Conservation (phyloP, 1,139 yeast genomes). For the Taphrina wiesneri region DNA sequence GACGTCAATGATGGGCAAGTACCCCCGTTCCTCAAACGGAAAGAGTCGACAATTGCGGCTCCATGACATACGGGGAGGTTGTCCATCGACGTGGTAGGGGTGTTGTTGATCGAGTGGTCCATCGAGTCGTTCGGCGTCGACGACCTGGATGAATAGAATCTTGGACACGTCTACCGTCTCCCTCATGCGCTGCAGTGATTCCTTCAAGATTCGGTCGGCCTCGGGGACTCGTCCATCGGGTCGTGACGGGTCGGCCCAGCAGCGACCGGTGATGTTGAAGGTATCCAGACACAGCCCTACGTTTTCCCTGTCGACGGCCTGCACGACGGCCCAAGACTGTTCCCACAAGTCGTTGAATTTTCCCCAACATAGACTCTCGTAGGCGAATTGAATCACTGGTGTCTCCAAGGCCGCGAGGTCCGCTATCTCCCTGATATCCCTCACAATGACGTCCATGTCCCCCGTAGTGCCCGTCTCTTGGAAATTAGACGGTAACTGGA, state of each 20-base stretch:
- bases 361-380: slow-evolving; percentile 35
- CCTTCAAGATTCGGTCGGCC: not conserved
- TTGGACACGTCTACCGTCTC: slow-evolving; percentile 21
- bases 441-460: slow-evolving; percentile 23
- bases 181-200: slow-evolving; percentile 4
- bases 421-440: slow-evolving; percentile 31
- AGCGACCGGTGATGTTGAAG: slow-evolving; percentile 33
- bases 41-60: slow-evolving; percentile 2
- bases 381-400: slow-evolving; percentile 30
- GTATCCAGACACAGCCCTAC: slow-evolving; percentile 35
- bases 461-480: slow-evolving; percentile 21
- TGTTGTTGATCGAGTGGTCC: not conserved
- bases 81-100: slow-evolving; percentile 4
- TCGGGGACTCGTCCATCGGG: slow-evolving; percentile 16
- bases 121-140: slow-evolving; percentile 28
- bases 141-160: slow-evolving; percentile 28
- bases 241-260: slow-evolving; percentile 34
- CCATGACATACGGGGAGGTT: not conserved
- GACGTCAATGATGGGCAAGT: not conserved
- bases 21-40: not conserved
- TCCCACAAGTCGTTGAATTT: slow-evolving; percentile 32
- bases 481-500: slow-evolving; percentile 32
- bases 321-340: slow-evolving; percentile 22
- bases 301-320: slow-evolving; percentile 29
- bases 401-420: slow-evolving; percentile 9